Base-by-base conservation (phyloP, 805 yeast genomes). In the Scheffersomyces stipitis region DNA sequence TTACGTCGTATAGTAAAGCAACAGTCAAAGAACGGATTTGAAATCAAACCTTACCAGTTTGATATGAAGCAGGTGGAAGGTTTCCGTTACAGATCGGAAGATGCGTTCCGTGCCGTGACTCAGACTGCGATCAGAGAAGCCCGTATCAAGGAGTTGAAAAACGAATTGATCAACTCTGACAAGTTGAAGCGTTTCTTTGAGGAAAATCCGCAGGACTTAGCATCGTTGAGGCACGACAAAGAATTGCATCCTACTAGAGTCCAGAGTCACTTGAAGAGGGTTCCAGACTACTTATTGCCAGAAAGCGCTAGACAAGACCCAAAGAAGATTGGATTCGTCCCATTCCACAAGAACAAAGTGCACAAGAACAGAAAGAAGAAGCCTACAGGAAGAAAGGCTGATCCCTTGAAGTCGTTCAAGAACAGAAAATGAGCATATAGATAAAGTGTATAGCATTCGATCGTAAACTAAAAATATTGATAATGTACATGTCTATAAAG, bases 51-150 rank as follows among this genome's bases (percentile, higher is more conserved):
- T 7, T 93, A 91, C 55, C 83, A 85, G 41, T 93, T 93, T 58
- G 96, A 93, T 58, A 80, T 82, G 78, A 78, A 78, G 41, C 98
- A 93, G 61, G 86, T 93, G 38, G 96, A 93, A 56, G 93, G 93
- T 16, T 93, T 93, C 76, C 79, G 98, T 53, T 93, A 93, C 62
- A 81, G 99, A 73, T 81, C 88, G 69, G 97, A 93, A 53, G 99
- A 93, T 65, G 96, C 96, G 0, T 93, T 91, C 67, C 78, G 98
- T 65, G 86, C 98, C 0, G 95, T 93, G 16, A 93, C 99, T 0
- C 79, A 79, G 39, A 82, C 84, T 7, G 86, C 96, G 0, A 79
- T 93, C 17, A 80, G 97, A 62, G 97, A 93, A 54, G 98, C 98
- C 1, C 78, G 98, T 54, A 76, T 89, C 39, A 85, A 80, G 59